Evolutionary conservation across 2,329 filamentous ascomycete species (phyloP).

Genomic region (Aspergillus sp.): DNA sequence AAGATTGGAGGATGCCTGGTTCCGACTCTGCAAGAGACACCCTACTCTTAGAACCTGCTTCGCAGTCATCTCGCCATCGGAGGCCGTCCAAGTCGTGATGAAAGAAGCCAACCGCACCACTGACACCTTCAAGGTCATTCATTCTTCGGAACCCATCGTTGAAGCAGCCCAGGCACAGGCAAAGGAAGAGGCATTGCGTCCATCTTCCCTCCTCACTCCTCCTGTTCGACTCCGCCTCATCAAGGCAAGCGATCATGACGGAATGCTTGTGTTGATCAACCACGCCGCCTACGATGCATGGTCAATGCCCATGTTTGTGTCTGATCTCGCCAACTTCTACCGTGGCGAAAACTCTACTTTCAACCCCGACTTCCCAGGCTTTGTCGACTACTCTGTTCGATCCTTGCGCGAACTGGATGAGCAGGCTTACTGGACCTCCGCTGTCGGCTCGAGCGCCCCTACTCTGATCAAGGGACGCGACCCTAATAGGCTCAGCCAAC

Average conservation of each 20-base stretch:
- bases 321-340: conserved; percentile 27
- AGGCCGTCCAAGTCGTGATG: conserved; percentile 26
- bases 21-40: conserved; percentile 23
- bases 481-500: too few species aligned
- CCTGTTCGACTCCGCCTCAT: conserved; percentile 26
- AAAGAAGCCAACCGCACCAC: conserved; percentile 13
- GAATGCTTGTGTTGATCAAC: conserved; percentile 27
- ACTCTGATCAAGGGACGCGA: conserved; percentile 14
- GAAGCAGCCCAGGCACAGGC: conserved; percentile 15
- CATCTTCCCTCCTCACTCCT: conserved; percentile 26
- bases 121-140: conserved; percentile 18
- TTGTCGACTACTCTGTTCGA: conserved; percentile 19
- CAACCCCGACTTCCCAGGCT: conserved; percentile 15
- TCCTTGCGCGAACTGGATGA: conserved; percentile 12
- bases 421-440: conserved; percentile 19
- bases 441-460: conserved; percentile 7
- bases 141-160: conserved; percentile 6
- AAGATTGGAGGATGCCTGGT: conserved; percentile 25
- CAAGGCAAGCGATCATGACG: conserved; percentile 20
- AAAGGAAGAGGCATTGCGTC: conserved; percentile 15
- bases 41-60: conserved; percentile 31
- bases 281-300: conserved; percentile 35
- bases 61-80: conserved; percentile 16
- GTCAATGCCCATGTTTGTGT: conserved; percentile 27
- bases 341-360: conserved; percentile 4